Evolutionary conservation across 2,329 filamentous ascomycete species (phyloP).

Genomic region (Nemania diffusa): DNA sequence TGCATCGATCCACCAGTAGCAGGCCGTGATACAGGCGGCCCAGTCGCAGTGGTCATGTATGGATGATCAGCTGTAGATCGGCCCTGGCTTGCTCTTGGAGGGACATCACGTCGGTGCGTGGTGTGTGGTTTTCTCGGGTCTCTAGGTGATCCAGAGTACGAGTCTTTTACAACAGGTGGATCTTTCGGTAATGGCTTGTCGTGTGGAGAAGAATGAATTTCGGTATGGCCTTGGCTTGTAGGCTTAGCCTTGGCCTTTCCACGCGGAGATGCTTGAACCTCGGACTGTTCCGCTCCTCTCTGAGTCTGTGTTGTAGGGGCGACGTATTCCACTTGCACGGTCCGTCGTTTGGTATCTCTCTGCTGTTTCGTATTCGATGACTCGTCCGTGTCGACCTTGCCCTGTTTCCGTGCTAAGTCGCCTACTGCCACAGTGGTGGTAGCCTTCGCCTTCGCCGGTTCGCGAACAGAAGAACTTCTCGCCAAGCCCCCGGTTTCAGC

Average conservation of each 20-base stretch:
- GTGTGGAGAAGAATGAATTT: conserved; percentile 53
- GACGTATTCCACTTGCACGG: conserved; percentile 97
- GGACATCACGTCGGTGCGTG: conserved; percentile 59
- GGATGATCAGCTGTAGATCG: conserved; percentile 65
- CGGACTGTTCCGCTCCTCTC: conserved; percentile 65
- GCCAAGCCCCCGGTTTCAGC: conserved; percentile 71
- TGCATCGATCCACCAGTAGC: conserved; percentile 85
- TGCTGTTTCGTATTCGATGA: conserved; percentile 67
- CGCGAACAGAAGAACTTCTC: conserved; percentile 93
- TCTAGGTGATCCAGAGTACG: conserved; percentile 51
- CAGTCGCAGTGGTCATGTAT: conserved; percentile 61
- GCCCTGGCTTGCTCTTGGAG: conserved; percentile 59
- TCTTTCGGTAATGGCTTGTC: conserved; percentile 72
- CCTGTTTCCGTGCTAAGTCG: conserved; percentile 77
- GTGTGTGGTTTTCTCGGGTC: conserved; percentile 58
- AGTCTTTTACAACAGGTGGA: conserved; percentile 60
- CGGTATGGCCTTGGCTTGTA: conserved; percentile 64
- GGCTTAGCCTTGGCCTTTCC: conserved; percentile 62
- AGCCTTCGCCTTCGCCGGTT: conserved; percentile 77
- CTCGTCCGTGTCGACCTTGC: conserved; percentile 76
- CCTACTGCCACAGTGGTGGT: conserved; percentile 59
- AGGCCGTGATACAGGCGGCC: conserved; percentile 67
- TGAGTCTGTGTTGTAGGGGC: conserved; percentile 87
- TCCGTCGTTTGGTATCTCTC: conserved; percentile 90
- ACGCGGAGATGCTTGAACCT: conserved; percentile 44